Evolutionary conservation across 148 eudicot species (phyloP), one percentile per base, ranked within the genome.

Genomic region (Rhododendron henanense): DNA sequence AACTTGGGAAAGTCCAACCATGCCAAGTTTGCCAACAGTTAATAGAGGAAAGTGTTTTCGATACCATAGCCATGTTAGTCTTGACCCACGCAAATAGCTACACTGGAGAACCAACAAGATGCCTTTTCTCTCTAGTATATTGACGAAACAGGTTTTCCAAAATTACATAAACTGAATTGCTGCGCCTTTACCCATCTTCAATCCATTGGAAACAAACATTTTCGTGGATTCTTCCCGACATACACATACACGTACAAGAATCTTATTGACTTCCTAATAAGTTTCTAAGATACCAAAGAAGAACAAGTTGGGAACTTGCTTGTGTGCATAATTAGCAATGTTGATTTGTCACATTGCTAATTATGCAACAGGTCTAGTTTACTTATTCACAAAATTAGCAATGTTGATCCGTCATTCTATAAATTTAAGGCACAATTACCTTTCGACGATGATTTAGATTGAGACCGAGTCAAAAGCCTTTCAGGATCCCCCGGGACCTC

Each of bases 401-500:
- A 55, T 53, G 83, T 16, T 19, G 45, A 53, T 81, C 18, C 0
- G 6, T 9, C 51, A 84, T 37, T 18, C 15, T 16, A 71, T 69
- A 1, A 65, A 65, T 65, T n/a, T 9, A 65, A 65, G 71, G 71
- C 71, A n/a, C 28, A 10, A n/a, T 65, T 65, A 94, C 97, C 97
- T 94, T 87, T 91, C 0, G 91, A 86, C 51, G 90, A 84, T 74
- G 93, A 89, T 44, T 87, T 87, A 67, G 90, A 89, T 86, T 87
- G 89, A 50, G 93, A 82, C 61, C 87, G 83, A 69, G 85, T 69
- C 59, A 81, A 76, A 51, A 84, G 88, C 45, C 84, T 90, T 0
- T 88, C 92, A 31, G 90, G 85, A 79, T 81, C 88, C 47, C 88
- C 87, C n/a, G 91, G 87, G 71, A 95, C 87, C 84, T 86, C 93